Evolutionary conservation across 2,329 filamentous ascomycete species (phyloP).

Genomic region (Delphinella strobiligena): DNA sequence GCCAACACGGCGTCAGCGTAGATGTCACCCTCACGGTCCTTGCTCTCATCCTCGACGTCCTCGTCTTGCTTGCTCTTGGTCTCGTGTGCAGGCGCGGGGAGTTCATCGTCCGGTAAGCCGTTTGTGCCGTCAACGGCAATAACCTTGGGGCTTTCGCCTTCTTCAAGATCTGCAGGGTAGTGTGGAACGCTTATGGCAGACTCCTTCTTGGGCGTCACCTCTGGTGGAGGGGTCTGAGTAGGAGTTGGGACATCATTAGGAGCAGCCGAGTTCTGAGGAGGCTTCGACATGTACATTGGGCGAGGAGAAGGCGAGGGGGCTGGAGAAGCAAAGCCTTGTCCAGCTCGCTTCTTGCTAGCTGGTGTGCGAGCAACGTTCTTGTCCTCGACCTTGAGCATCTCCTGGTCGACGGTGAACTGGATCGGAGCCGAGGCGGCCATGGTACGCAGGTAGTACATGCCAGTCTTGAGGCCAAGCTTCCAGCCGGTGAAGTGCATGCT

Average conservation of each 20-base stretch:
- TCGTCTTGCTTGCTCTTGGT: constrained; percentile 49
- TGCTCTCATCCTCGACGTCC: constrained; percentile 58
- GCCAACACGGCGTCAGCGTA: constrained; percentile 85
- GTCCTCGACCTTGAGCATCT: constrained; percentile 79
- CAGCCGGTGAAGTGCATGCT: constrained; percentile 99
- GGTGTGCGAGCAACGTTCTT: constrained; percentile 57
- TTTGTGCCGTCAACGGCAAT: constrained; percentile 57
- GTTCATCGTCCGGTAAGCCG: constrained; percentile 47
- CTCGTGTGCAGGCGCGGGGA: constrained; percentile 44
- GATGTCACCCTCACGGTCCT: constrained; percentile 77
- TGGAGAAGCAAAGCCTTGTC: constrained; percentile 31
- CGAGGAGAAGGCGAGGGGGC: constrained; percentile 44
- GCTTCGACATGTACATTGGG: constrained; percentile 52
- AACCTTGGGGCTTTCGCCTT: constrained; percentile 69
- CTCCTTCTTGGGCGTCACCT: constrained; percentile 38
- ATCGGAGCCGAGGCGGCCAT: constrained; percentile 95
- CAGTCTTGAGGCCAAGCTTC: constrained; percentile 98
- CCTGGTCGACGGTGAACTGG: constrained; percentile 97
- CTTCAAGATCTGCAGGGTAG: constrained; percentile 66
- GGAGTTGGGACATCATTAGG: constrained; percentile 58
- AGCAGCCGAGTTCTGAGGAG: constrained; percentile 28
- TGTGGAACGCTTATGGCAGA: constrained; percentile 48
- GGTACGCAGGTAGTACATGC: constrained; percentile 99
- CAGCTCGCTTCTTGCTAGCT: constrained; percentile 52
- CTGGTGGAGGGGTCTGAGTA: constrained; percentile 52